Evolutionary conservation across 805 yeast genomes (phyloP).

Genomic region (Nakazawaea laoshanensis): DNA sequence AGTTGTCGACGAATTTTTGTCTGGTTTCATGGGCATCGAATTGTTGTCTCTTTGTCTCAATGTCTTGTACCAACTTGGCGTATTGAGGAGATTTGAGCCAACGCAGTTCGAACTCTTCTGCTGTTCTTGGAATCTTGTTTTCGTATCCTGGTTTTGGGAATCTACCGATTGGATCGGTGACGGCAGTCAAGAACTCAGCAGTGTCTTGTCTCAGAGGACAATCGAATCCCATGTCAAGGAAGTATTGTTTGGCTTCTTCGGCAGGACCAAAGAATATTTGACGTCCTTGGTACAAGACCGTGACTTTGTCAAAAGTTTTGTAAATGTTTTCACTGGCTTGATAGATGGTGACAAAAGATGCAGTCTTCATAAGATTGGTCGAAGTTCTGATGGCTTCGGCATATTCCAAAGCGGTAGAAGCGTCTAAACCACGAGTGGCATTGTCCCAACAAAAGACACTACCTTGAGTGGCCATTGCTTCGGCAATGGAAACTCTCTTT

Average conservation of each 20-base stretch:
- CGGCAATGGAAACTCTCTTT: conserved; percentile 78
- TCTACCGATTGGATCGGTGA: conserved; percentile 62
- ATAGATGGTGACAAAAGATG: conserved; percentile 62
- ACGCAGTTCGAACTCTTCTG: conserved; percentile 49
- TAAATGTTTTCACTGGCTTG: conserved; percentile 62
- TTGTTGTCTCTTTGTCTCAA: conserved; percentile 14
- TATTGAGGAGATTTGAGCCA: conserved; percentile 50
- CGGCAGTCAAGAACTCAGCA: conserved; percentile 63
- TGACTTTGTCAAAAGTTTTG: conserved; percentile 52
- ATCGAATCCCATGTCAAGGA: conserved; percentile 54
- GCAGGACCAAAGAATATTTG: conserved; percentile 58
- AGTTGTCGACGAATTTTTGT: conserved; percentile 24
- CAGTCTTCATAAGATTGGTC: conserved; percentile 42
- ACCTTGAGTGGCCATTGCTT: conserved; percentile 60
- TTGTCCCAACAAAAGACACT: conserved; percentile 69
- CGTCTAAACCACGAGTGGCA: conserved; percentile 79
- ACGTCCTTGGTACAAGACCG: conserved; percentile 46
- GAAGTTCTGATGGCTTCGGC: conserved; percentile 56
- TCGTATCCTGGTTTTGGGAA: conserved; percentile 37
- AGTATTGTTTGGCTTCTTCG: conserved; percentile 43
- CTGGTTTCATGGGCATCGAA: conserved; percentile 23
- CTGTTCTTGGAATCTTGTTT: conserved; percentile 46
- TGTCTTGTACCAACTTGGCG: conserved; percentile 24
- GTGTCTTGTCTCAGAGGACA: conserved; percentile 62
- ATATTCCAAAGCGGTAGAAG: conserved; percentile 77